These are phyloP conservation scores for Penicillium pulvis DNA, from an alignment of 495 filamentous ascomycete genomes.

Conservation along the genomic window DNA sequence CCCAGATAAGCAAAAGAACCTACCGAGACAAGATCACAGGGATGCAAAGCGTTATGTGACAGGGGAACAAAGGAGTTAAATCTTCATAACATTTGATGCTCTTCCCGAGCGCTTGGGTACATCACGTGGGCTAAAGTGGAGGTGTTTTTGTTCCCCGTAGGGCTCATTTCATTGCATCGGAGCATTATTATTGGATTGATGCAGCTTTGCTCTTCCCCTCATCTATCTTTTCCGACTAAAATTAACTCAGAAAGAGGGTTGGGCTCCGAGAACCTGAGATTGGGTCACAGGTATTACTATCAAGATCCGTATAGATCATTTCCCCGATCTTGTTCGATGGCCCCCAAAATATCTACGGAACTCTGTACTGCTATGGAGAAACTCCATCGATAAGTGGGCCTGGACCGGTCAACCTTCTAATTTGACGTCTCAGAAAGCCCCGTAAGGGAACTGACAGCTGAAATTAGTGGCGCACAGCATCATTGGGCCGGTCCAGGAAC, in stretches of 20 bases:
- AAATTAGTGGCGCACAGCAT: not conserved
- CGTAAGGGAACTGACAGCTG: not conserved
- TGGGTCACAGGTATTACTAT: too few species aligned
- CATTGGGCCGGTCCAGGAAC: not conserved
- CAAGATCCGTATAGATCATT: too few species aligned
- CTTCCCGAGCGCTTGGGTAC: conserved; percentile 1
- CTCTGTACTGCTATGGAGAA: not conserved
- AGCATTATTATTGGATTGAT: not conserved
- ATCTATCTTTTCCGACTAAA: not conserved
- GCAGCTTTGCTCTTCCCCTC: not conserved
- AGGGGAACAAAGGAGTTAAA: not conserved
- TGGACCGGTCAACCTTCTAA: not conserved
- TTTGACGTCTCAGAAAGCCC: not conserved
- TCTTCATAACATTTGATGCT: conserved; percentile 16
- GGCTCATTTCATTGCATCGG: not conserved
- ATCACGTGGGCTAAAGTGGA: conserved; percentile 22
- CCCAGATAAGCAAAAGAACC: not conserved
- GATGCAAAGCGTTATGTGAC: conserved; percentile 5
- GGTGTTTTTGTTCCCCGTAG: not conserved
- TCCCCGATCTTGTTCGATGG: too few species aligned
- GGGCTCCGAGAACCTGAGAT: not conserved
- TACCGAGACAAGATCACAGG: conserved; percentile 11
- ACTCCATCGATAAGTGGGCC: not conserved
- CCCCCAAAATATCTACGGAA: too few species aligned
- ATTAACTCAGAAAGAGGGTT: not conserved